phyloP scores from a whole-genome alignment of 78 protist species.

The Isochrysis galbana region DNA sequence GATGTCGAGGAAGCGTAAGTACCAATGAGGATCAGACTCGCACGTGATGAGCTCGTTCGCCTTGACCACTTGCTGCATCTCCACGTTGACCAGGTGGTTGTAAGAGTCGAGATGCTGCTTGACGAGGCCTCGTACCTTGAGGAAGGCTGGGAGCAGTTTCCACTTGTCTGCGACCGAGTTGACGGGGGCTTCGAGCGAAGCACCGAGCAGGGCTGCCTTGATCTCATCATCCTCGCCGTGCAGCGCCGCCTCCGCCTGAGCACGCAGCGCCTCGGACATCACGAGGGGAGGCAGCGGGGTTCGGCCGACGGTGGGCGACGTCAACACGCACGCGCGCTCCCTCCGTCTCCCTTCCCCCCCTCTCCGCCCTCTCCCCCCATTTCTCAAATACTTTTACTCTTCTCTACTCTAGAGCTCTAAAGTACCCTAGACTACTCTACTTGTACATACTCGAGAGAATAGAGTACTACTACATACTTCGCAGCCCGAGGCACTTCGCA shows the following conservation, averaged over 20 bases:
- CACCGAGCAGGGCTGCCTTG: neutral
- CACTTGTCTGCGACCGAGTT: slow-evolving; percentile 85
- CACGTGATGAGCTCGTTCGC: slow-evolving; percentile 87
- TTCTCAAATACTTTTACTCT: too few species aligned
- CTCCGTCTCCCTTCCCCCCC: too few species aligned
- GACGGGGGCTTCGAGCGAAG: neutral
- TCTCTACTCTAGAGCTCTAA: too few species aligned
- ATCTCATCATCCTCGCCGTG: neutral
- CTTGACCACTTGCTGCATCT: slow-evolving; percentile 68
- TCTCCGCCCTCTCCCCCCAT: too few species aligned
- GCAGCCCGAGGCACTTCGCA: too few species aligned
- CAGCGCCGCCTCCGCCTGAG: neutral
- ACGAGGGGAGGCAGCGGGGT: too few species aligned
- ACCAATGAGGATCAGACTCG: slow-evolving; percentile 82
- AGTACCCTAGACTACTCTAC: too few species aligned
- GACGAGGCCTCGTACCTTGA: slow-evolving; percentile 87
- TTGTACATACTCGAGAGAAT: too few species aligned
- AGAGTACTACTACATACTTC: too few species aligned
- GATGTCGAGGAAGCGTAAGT: slow-evolving; percentile 44
- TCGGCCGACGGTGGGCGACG: too few species aligned
- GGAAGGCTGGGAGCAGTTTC: slow-evolving; percentile 94
- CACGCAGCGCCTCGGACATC: neutral
- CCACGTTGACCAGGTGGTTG: slow-evolving; percentile 85
- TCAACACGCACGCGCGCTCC: too few species aligned
- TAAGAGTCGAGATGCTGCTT: slow-evolving; percentile 96